Evolutionary conservation across 1,284 basidiomycete genomes (phyloP).

Genomic region (Cutaneotrichosporon spelunceum): DNA sequence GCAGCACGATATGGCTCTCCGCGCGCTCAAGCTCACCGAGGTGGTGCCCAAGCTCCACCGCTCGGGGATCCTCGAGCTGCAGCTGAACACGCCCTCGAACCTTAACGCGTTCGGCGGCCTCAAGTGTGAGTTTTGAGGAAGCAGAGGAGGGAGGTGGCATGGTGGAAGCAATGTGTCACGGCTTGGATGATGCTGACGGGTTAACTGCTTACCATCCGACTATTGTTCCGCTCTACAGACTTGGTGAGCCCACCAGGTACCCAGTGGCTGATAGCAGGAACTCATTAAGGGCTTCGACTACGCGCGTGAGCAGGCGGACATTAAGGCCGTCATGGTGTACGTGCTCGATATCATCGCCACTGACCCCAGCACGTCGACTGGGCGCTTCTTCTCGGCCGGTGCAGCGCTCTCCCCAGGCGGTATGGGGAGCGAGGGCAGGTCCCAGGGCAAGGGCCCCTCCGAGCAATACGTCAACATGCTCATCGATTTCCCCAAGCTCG

Average conservation of each 20-base stretch:
- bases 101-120: constrained; percentile 19
- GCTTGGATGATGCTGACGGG: background rate
- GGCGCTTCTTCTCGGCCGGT: constrained; percentile 23
- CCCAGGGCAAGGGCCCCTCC: background rate
- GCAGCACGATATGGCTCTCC: constrained; percentile 6
- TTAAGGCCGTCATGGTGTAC: constrained; percentile 24
- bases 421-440: constrained; percentile 8
- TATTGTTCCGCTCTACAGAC: background rate
- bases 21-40: constrained; percentile 18
- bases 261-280: constrained; percentile 12
- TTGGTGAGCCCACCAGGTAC: background rate
- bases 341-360: background rate
- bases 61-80: constrained; percentile 25
- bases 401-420: constrained; percentile 16
- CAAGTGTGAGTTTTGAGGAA: constrained; percentile 13
- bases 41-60: constrained; percentile 20
- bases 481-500: constrained; percentile 27
- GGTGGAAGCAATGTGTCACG: background rate
- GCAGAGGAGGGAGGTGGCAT: background rate
- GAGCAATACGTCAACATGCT: constrained; percentile 19
- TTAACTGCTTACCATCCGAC: background rate
- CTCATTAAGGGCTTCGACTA: constrained; percentile 25
- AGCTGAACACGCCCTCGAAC: constrained; percentile 26
- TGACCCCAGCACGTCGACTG: constrained; percentile 18
- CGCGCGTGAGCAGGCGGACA: constrained; percentile 14